These are phyloP conservation scores for Plasmodium chabaudi DNA, from an alignment of 169 alveolate species.

Conservation along the genomic window DNA sequence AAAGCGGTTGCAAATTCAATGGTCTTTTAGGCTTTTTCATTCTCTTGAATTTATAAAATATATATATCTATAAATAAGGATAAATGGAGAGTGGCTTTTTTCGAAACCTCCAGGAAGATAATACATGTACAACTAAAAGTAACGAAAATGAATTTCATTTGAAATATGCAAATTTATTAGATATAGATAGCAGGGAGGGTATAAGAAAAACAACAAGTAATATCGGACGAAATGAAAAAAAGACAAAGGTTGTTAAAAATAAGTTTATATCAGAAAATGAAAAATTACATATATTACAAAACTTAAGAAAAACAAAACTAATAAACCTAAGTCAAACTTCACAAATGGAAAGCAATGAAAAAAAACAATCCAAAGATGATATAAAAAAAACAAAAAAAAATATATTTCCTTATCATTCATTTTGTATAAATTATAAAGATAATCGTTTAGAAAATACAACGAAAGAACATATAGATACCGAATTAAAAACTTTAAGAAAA, in stretches of 20 bases:
- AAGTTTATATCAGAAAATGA: slow-evolving; percentile 46
- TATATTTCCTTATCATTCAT: slow-evolving; percentile 39
- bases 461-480: background rate
- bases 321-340: background rate
- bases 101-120: background rate
- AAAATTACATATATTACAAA: slow-evolving; percentile 21
- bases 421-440: slow-evolving; percentile 27
- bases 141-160: no score
- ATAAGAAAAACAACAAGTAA: background rate
- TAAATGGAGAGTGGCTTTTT: slow-evolving; percentile 26
- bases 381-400: slow-evolving; percentile 26
- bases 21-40: no score
- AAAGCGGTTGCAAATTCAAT: no score
- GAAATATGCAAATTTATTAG: background rate
- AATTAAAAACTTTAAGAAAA: no score
- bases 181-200: background rate
- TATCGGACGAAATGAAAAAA: background rate
- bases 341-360: no score
- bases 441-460: background rate
- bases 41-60: no score
- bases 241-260: background rate
- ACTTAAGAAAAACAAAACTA: slow-evolving; percentile 14
- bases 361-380: background rate
- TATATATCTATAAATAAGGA: background rate
- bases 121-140: no score